These are phyloP conservation scores for Acanthamoeba castellanii DNA, from an alignment of 208 protist genomes.

Conservation along the genomic window DNA sequence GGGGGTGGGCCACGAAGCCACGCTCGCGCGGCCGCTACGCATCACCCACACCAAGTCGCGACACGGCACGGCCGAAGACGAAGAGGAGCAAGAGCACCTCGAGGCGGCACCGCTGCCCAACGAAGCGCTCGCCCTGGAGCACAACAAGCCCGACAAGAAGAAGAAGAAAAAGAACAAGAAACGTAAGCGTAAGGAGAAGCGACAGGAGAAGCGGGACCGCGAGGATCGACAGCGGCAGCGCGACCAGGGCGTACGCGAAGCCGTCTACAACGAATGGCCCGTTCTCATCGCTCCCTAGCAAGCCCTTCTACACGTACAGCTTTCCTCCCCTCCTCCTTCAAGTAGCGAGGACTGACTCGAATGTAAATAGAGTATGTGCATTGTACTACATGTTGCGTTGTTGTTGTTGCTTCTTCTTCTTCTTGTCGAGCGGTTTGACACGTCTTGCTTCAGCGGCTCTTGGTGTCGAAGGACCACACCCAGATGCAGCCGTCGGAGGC, in stretches of 20 bases:
- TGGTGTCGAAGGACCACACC: conserved; percentile 7
- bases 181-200: not conserved
- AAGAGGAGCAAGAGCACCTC: not conserved
- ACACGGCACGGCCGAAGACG: not conserved
- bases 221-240: not conserved
- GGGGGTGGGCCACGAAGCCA: conserved; percentile 9
- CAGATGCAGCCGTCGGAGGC: not conserved
- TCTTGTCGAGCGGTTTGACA: not conserved
- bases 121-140: not conserved
- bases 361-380: not conserved
- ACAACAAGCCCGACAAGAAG: not conserved
- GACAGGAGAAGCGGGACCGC: not conserved
- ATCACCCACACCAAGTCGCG: conserved; percentile 28
- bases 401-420: too few species aligned
- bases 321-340: not conserved
- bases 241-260: not conserved
- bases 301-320: not conserved
- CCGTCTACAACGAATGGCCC: conserved; percentile 10
- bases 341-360: not conserved
- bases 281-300: not conserved
- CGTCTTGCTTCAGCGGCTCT: not conserved
- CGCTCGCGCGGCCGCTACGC: not conserved
- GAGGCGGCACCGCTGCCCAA: conserved; percentile 15
- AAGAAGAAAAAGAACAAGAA: conserved; percentile 4
- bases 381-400: too few species aligned